phyloP scores from a whole-genome alignment of 2,329 filamentous ascomycete species.

The Teratosphaeria zuluensis region DNA sequence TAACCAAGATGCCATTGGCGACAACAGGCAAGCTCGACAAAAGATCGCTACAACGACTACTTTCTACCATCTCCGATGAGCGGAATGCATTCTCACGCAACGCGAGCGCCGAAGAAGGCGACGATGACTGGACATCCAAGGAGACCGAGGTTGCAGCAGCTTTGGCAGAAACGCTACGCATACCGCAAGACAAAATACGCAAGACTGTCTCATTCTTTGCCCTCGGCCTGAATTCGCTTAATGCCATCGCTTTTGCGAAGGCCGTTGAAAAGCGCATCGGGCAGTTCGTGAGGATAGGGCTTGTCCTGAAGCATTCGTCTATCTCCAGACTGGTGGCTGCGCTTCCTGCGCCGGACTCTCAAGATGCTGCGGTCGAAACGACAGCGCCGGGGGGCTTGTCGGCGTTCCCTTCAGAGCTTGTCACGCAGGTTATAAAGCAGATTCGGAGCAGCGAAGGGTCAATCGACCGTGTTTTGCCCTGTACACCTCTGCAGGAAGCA shows the following conservation, averaged over 20 bases:
- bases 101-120: constrained; percentile 23
- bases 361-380: not conserved
- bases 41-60: constrained; percentile 39
- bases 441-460: not conserved
- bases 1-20: constrained; percentile 61
- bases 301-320: constrained; percentile 58
- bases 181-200: constrained; percentile 40
- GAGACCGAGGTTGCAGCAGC: constrained; percentile 49
- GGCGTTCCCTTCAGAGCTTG: not conserved
- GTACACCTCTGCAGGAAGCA: constrained; percentile 77
- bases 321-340: constrained; percentile 49
- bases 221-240: constrained; percentile 77
- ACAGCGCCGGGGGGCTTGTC: not conserved
- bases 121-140: constrained; percentile 40
- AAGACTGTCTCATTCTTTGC: constrained; percentile 64
- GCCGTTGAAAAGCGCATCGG: constrained; percentile 42
- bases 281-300: constrained; percentile 52
- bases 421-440: not conserved
- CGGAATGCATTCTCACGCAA: constrained; percentile 20
- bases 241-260: constrained; percentile 61
- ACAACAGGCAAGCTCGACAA: constrained; percentile 66
- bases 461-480: constrained; percentile 58
- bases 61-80: constrained; percentile 21
- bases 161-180: constrained; percentile 43
- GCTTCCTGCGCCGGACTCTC: constrained; percentile 6